Evolutionary conservation across 2,329 filamentous ascomycete species (phyloP), one percentile per base, ranked within the genome.

Genomic region (Colletotrichum endophyticum): DNA sequence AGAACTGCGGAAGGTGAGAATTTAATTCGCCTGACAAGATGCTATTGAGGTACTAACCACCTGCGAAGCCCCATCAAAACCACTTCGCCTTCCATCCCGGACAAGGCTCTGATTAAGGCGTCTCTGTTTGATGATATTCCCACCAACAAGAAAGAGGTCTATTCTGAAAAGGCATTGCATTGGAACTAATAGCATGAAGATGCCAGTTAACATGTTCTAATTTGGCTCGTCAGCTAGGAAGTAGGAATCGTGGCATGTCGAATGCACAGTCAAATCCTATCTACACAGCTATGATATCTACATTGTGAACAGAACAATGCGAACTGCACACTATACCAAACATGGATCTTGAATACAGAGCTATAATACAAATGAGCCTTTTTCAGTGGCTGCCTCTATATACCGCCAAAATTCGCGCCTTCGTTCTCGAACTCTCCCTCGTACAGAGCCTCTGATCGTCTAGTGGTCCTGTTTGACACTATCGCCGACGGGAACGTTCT

Each of bases 401-500:
- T 25, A 16, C 39, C 28, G 8, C 57, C 28, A 6, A 68, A 25
- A 3, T 56, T 22, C 36, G 39, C 59, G 22, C 28, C 53, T 2
- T 28, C 30, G 9, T 39, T n/a, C 28, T 59, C 74, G 13, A 76
- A 76, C 3, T 70, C 22, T 5, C 74, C 44, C 34, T 70, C 61
- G 27, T 76, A 74, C 6, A 32, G 61, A 9, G 32, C 8, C 6
- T 76, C 66, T 15, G 30, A n/a, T 15, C 62, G 61, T 16, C 70
- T 70, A 3, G n/a, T n/a, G 3, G 74, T 66, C 13, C 75, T 39
- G 57, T 68, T 74, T 12, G 72, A 70, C 9, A 68, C 69, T 6
- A 59, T 72, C 2, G 80, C 78, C n/a, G 70, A 66, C 4, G 68
- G 73, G 6, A 67, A 76, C 0, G 80, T 79, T 8, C 77, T 59